Evolutionary conservation across 768 basidiomycete species (phyloP), one percentile per base, ranked within the genome.

Genomic region (Daedaleopsis nitida): DNA sequence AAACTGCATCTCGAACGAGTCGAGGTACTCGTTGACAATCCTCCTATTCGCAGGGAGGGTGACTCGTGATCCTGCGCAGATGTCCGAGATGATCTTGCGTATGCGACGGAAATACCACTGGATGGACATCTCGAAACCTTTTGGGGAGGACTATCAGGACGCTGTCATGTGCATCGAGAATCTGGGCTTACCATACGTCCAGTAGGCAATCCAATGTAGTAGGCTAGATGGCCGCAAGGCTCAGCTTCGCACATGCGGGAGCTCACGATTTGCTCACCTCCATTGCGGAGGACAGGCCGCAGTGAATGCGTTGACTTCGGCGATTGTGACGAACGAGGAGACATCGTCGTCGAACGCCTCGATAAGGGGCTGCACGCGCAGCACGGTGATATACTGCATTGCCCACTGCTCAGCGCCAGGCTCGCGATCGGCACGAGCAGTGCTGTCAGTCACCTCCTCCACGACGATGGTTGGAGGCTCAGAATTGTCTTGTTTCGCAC

Each of bases 321-420:
- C 58, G 16, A 77, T 66, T 23, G 65, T 73, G 14, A 76, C 65
- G 44, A 76, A 78, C 0, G 75, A 74, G 5, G 74, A 72, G 0
- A 69, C 74, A 52, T 79, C 77, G 38, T 75, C 73, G 52, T 79
- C 78, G 32, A 78, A 73, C 0, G 76, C 76, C 60, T 78, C 76
- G 9, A 70, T 58, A 23, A 78, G 65, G 0, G 74, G 57, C 32
- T 73, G 74, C 6, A 77, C 60, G 44, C 68, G 65, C 27, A 68
- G 51, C 6, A 77, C 60, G 37, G 67, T 67, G 58, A 79, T 72
- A 42, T 66, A 69, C 42, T 66, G 24, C 14, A 70, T 53, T 5
- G 69, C 63, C 70, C 72, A 73, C 16, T 48, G 48, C 45, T 72
- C 70, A 14, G 66, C 60, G 7, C 37, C 38, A 17, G 21, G 38